Evolutionary conservation across 331 rosid genomes (phyloP), one percentile per base, ranked within the genome.

Genomic region (Acacia concinna): DNA sequence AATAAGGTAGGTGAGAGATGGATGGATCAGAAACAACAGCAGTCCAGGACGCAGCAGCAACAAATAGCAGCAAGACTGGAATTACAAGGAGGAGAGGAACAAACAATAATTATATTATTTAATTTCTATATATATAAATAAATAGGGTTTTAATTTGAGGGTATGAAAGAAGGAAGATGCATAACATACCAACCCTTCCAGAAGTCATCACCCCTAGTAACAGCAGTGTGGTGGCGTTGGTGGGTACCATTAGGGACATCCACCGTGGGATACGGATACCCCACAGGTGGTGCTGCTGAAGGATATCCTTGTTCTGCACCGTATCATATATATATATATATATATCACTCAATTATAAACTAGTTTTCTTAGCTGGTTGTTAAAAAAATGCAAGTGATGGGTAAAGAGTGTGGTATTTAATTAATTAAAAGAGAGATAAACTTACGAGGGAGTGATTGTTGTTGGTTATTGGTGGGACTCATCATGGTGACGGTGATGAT

Each of bases 11-110:
- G 2, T 21, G 28, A 8, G 30, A n/a, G n/a, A n/a, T n/a, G n/a
- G n/a, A n/a, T n/a, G n/a, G n/a, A 59, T 62, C 63, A 71, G 60
- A 79, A 75, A 67, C 87, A 84, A 0, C 40, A 34, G 31, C 38
- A 34, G n/a, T 84, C 84, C 40, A 84, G 57, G 68, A 76, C 54
- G 40, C 87, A 80, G 73, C 87, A 84, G 73, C 87, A 80, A 64
- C 84, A 84, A 46, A 84, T 14, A 47, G 82, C 87, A 56, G 84
- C 87, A 65, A 41, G 47, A 80, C 87, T 84, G 84, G 49, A 80
- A 75, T 3, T 18, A 30, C 27, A 10, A n/a, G 2, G n/a, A n/a
- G n/a, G n/a, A n/a, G n/a, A n/a, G n/a, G n/a, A 52, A 1, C 17
- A 31, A 51, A 40, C 1, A 72, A 46, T 46, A 14, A 46, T 13